A percentile compares a stretch with the other conserved stretches of the same genome.
These are phyloP conservation scores for Populus hybrid DNA, from an alignment of 441 rosid genomes.

Conservation along the genomic window DNA sequence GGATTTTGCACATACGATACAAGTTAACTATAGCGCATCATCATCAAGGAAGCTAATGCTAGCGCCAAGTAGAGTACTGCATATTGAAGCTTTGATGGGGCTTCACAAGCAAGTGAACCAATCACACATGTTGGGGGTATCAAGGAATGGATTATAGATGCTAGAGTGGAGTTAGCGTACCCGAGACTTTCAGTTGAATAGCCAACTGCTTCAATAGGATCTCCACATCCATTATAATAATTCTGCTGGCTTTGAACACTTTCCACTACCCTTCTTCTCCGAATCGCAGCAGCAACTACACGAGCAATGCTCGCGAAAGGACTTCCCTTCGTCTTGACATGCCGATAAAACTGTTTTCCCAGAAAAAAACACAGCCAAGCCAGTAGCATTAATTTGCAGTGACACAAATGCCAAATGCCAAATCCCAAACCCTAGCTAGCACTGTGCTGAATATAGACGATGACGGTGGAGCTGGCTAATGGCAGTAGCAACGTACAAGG, in stretches of 20 bases:
- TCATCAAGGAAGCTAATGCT: constrained; percentile 18
- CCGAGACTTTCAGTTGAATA: constrained; percentile 28
- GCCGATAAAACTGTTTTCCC: constrained; percentile 35
- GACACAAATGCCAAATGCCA: constrained; percentile 26
- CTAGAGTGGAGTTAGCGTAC: constrained; percentile 9
- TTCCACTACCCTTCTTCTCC: background rate
- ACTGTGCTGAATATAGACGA: constrained; percentile 43
- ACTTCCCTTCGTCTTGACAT: constrained; percentile 40
- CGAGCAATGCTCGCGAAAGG: constrained; percentile 40
- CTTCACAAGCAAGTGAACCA: constrained; percentile 33
- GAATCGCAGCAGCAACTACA: constrained; percentile 26
- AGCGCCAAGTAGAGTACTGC: constrained; percentile 37
- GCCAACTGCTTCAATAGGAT: background rate
- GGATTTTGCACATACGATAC: too few relatives aligned
- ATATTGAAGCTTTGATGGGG: constrained; percentile 37
- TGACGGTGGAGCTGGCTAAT: constrained; percentile 19
- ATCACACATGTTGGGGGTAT: constrained; percentile 35
- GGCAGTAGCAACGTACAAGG: constrained; percentile 2
- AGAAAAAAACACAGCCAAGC: constrained; percentile 25
- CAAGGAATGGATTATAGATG: constrained; percentile 29
- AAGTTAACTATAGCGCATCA: too few relatives aligned
- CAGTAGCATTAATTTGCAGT: constrained; percentile 11
- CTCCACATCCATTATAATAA: background rate
- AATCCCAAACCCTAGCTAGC: constrained; percentile 47
- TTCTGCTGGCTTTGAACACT: constrained; percentile 15